These are phyloP conservation scores for sunflower (Helianthus annuus) DNA, from an alignment of 129 eudicot species.

Conservation along the genomic window HanXRQr2.0-SUNRISE NC_035437.2:121330782-121331281, in stretches of 20 bases:
- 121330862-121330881: too few species aligned
- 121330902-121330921: too few species aligned
- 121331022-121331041: neutral
- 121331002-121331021: neutral
- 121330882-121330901: too few species aligned
- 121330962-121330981: too few species aligned
- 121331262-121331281: neutral
- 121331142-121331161: conserved; percentile 14
- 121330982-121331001: too few species aligned
- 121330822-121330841: too few species aligned
- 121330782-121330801: too few species aligned
- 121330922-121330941: too few species aligned
- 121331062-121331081: neutral
- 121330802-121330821: too few species aligned
- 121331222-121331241: neutral
- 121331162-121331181: neutral
- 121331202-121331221: too few species aligned
- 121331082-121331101: neutral
- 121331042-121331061: neutral
- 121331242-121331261: neutral
- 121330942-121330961: too few species aligned
- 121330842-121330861: too few species aligned
- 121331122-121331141: neutral
- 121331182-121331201: neutral
- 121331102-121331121: conserved; percentile 16